Evolutionary conservation across 176 grass and related monocot species (phyloP).

Genomic region (Puya raimondii): DNA sequence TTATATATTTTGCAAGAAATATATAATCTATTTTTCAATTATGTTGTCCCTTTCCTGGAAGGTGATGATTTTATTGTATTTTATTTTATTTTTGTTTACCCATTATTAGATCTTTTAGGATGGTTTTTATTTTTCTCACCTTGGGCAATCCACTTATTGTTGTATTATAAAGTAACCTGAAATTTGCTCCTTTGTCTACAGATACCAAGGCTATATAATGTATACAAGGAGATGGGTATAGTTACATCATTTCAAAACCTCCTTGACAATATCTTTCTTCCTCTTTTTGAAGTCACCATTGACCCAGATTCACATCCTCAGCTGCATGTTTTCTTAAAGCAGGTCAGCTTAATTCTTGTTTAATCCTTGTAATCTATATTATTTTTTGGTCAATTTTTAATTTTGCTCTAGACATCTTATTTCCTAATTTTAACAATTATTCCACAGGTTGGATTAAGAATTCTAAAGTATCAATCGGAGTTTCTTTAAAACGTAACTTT

Average conservation of each 20-base stretch:
- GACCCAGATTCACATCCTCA: constrained; percentile 92
- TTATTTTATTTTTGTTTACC: not conserved
- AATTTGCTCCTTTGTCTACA: constrained; percentile 25
- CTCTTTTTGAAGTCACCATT: constrained; percentile 86
- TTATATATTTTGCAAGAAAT: too few relatives aligned
- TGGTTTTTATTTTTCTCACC: not conserved
- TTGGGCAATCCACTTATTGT: constrained; percentile 2
- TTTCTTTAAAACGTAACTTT: not conserved
- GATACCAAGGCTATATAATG: constrained; percentile 93
- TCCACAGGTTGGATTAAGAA: not conserved
- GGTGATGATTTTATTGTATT: not conserved
- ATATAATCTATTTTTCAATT: too few relatives aligned
- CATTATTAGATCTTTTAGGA: not conserved
- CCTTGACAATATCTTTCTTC: constrained; percentile 93
- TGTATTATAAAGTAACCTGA: not conserved
- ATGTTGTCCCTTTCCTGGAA: too few relatives aligned
- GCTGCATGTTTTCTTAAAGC: constrained; percentile 84
- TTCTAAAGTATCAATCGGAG: too few relatives aligned
- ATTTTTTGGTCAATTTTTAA: not conserved
- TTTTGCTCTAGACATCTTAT: constrained; percentile 1
- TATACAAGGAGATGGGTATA: constrained; percentile 95
- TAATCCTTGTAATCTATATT: constrained; percentile 19
- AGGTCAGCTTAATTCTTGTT: constrained; percentile 40
- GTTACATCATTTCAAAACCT: constrained; percentile 91
- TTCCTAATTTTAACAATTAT: not conserved